Base-by-base conservation (phyloP, 2,329 filamentous ascomycete genomes). In the Ophiocordyceps camponoti-rufipedis region DNA sequence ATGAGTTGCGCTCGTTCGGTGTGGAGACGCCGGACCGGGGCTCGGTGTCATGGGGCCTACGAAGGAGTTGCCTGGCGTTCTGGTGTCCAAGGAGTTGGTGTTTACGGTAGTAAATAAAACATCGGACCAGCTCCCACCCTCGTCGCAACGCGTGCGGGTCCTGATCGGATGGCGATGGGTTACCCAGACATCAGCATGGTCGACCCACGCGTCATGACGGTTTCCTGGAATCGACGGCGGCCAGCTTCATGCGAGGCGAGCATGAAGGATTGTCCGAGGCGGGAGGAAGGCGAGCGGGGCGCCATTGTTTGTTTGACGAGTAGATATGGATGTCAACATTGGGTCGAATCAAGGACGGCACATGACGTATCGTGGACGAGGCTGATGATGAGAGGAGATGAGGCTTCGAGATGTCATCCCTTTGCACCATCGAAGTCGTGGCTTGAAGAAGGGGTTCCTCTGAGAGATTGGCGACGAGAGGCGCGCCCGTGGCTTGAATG, bases 1-100 rank as follows among this genome's bases (percentile, higher is more conserved):
- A 45, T 94, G 38, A 45, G 14, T 5, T 39, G 6, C 16, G 2
- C 18, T 39, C n/a, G 14, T 8, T 39, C 35, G 35, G 16, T 39
- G 16, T 39, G 9, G 12, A 31, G 29, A 31, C 3, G 9, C 29
- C 29, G 12, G 29, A 31, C 12, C 29, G 29, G 29, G 23, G 35
- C n/a, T 18, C 18, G 35, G n/a, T 39, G 35, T 39, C 18, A 39
- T n/a, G n/a, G 35, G 14, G 35, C 10, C n/a, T 31, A 28, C 23
- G 38, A 32, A 44, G 43, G 45, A 44, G 43, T 48, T 47, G 47
- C 43, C 51, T 51, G 58, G 58, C 56, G 58, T 60, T 60, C 32
- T 49, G 56, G 58, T 56, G 54, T 39, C n/a, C 51, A 54, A 39
- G 56, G 56, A 53, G 52, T 58, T 56, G 54, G 29, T 16, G n/a